Conservation (phyloP, 23 red algal genomes). For the Agarophyton chilense region DNA sequence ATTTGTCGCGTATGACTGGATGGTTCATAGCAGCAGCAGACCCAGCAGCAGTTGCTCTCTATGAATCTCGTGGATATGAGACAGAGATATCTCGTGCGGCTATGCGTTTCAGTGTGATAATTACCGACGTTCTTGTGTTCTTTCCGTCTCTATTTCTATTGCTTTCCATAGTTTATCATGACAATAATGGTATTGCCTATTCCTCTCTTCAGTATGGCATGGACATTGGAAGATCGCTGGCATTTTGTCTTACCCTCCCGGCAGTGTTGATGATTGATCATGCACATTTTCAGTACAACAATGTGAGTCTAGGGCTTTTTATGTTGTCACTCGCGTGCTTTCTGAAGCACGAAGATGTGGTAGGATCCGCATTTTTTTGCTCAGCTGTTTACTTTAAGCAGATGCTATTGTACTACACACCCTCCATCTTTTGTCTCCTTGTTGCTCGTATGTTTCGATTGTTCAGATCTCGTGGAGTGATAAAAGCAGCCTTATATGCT, state of each 20-base stretch:
- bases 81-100: conserved; percentile 51
- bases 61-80: conserved; percentile 82
- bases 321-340: conserved; percentile 62
- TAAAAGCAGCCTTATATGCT: conserved; percentile 3
- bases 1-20: conserved; percentile 39
- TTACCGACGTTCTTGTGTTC: conserved; percentile 75
- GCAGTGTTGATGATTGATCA: conserved; percentile 89
- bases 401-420: conserved; percentile 85
- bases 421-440: conserved; percentile 38
- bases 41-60: conserved; percentile 42
- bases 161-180: background rate
- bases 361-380: conserved; percentile 43
- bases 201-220: background rate
- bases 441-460: conserved; percentile 13
- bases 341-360: conserved; percentile 19
- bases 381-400: conserved; percentile 90
- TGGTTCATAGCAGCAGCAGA: conserved; percentile 35
- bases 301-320: conserved; percentile 73
- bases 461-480: background rate
- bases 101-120: conserved; percentile 78
- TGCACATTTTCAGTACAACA: conserved; percentile 98
- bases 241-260: conserved; percentile 60
- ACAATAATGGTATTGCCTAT: background rate
- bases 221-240: background rate
- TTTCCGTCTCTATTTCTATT: conserved; percentile 61